Conservation (phyloP, 2,329 filamentous ascomycete species). For the Monilinia fructicola region DNA sequence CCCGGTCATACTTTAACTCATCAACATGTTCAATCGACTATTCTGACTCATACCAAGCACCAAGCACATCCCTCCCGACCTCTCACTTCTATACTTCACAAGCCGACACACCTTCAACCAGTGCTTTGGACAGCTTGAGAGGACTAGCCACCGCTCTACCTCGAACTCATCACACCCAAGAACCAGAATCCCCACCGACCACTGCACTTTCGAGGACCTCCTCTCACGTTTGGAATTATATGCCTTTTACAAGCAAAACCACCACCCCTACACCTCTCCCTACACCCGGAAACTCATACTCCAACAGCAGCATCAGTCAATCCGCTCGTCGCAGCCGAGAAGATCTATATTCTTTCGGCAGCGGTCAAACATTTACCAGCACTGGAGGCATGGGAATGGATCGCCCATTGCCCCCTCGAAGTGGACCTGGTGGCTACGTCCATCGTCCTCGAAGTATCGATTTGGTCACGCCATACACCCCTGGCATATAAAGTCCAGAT, state of each 20-base stretch:
- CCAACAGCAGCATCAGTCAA: conserved; percentile 27
- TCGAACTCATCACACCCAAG: conserved; percentile 22
- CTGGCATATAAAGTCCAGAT: background rate
- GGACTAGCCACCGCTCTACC: conserved; percentile 37
- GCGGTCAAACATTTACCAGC: conserved; percentile 41
- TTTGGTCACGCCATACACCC: conserved; percentile 54
- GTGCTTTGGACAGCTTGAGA: conserved; percentile 35
- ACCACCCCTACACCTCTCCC: conserved; percentile 32
- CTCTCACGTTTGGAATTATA: conserved; percentile 38
- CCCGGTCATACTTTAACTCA: conserved; percentile 56
- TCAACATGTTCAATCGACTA: conserved; percentile 28
- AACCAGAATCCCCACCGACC: conserved; percentile 22
- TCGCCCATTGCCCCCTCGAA: conserved; percentile 56
- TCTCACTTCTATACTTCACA: conserved; percentile 20
- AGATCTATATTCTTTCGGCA: conserved; percentile 32
- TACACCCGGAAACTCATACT: conserved; percentile 36
- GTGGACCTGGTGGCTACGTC: conserved; percentile 51
- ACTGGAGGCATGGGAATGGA: conserved; percentile 46
- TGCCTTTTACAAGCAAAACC: conserved; percentile 36
- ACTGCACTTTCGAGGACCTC: conserved; percentile 31
- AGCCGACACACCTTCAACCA: conserved; percentile 28
- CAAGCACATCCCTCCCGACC: conserved; percentile 43
- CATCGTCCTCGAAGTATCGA: conserved; percentile 62
- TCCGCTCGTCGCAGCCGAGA: conserved; percentile 30
- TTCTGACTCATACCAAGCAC: conserved; percentile 39